Percentiles rank a stretch among this genome's conserved stretches.
Evolutionary conservation across 371 early-diverging fungal genomes (phyloP).

Genomic region (Mucor indicus): DNA sequence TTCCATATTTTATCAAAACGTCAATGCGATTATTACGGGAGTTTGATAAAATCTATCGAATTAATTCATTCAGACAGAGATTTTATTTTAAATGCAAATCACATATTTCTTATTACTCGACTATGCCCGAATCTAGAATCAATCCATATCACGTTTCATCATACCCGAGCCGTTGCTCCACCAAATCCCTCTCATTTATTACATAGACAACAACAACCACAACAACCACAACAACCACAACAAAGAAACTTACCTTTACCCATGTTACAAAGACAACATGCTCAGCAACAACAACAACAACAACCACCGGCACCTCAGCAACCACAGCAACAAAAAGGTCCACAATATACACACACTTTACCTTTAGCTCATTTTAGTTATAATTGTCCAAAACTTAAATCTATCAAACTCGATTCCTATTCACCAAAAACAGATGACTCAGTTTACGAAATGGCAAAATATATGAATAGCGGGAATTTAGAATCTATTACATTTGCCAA

Average conservation of each 20-base stretch:
- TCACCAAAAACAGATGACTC: constrained; percentile 47
- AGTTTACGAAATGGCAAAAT: constrained; percentile 50
- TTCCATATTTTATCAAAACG: constrained; percentile 37
- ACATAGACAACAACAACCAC: constrained; percentile 2
- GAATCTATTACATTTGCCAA: constrained; percentile 30
- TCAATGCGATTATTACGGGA: constrained; percentile 33
- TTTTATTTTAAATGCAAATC: constrained; percentile 31
- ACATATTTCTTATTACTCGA: constrained; percentile 33
- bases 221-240: constrained; percentile 14
- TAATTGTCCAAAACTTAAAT: constrained; percentile 36
- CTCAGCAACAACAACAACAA: not conserved
- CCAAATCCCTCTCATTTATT: constrained; percentile 5
- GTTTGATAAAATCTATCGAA: constrained; percentile 32
- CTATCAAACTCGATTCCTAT: constrained; percentile 38
- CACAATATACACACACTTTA: constrained; percentile 22
- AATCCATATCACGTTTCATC: constrained; percentile 34
- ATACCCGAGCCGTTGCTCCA: constrained; percentile 39
- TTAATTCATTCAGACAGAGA: constrained; percentile 42
- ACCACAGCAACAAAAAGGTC: constrained; percentile 9
- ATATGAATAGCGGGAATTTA: constrained; percentile 28
- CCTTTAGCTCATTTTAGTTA: constrained; percentile 45
- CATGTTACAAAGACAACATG: not conserved
- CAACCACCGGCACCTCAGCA: constrained; percentile 7
- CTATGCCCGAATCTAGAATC: constrained; percentile 39
- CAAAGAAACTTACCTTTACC: too few relatives aligned